Base-by-base conservation (phyloP, 139 green algal genomes). In the Chlamydomonas asymmetrica region DNA sequence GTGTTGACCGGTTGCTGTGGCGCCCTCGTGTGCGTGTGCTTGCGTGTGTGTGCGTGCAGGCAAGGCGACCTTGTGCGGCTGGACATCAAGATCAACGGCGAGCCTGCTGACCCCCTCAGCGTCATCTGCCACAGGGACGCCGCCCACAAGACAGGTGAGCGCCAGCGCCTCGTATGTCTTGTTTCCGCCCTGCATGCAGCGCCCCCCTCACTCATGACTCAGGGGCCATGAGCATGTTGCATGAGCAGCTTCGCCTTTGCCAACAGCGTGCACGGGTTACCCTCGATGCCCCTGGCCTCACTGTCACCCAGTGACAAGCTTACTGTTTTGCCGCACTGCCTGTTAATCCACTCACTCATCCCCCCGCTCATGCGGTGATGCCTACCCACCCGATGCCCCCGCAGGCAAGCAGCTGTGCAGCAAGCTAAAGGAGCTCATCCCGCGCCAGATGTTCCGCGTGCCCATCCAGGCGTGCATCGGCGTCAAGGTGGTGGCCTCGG, bases 391-490 rank as follows among this genome's bases (percentile, higher is more conserved):
- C 16, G 16, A 13, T 18, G 18, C 48, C 48, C 31, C 45, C 40
- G 84, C 68, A 85, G 70, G 70, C 57, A 56, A 57, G 40, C 70
- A 76, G 70, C 86, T 99, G 54, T 90, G 89, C 22, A 84, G 88
- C 71, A 93, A 93, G 68, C 89, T 99, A 13, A 98, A 98, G 82
- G 94, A 97, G 80, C 75, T 98, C 73, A 98, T 99, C 52, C 95
- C 95, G 13, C 78, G 92, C 4, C 95, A 98, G 87, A 93, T 95
- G 92, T 98, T 97, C 85, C 92, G 83, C 66, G 87, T 91, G 71
- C 87, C 87, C 63, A 91, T 92, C 71, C 93, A 98, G 82, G 95
- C 95, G 20, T 91, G 89, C 72, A 93, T 98, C 40, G 95, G 95
- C 38, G 86, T 82, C 52, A 92, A 93, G 78, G 84, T 95, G 29